phyloP scores from a whole-genome alignment of 1,284 basidiomycete species.

The Boletus mariae region DNA sequence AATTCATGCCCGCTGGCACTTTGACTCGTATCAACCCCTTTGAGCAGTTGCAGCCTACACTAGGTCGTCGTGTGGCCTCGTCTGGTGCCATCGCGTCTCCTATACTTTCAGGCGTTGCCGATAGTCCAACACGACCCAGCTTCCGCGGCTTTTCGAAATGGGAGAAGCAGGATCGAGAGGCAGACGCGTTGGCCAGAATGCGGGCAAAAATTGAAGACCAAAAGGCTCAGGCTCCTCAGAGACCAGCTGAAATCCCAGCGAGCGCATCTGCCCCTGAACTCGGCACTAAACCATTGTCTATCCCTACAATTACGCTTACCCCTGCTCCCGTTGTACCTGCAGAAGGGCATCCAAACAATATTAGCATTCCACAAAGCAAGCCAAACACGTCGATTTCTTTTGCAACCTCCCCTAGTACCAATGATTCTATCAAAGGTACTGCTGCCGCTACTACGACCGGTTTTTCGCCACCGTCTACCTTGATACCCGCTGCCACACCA shows the following conservation, averaged over 20 bases:
- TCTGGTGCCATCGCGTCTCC: conserved; percentile 25
- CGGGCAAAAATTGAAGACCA: conserved; percentile 47
- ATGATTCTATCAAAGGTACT: conserved; percentile 11
- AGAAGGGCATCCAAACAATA: conserved; percentile 5
- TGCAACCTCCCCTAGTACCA: conserved; percentile 8
- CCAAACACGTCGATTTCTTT: conserved; percentile 11
- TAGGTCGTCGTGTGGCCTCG: conserved; percentile 40
- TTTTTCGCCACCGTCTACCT: conserved; percentile 13
- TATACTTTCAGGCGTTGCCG: conserved; percentile 37
- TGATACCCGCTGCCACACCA: conserved; percentile 7
- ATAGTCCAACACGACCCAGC: conserved; percentile 50
- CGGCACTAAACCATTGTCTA: conserved; percentile 15
- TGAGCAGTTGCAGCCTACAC: conserved; percentile 29
- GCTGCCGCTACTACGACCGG: conserved; percentile 11
- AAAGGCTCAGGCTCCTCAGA: conserved; percentile 28
- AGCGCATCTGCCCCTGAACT: conserved; percentile 27
- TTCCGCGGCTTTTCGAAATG: conserved; percentile 65
- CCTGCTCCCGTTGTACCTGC: conserved; percentile 17
- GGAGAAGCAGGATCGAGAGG: conserved; percentile 80
- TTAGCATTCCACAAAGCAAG: conserved; percentile 13
- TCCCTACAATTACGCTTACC: conserved; percentile 32
- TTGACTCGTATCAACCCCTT: conserved; percentile 40
- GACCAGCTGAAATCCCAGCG: conserved; percentile 11
- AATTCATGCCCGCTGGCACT: conserved; percentile 43
- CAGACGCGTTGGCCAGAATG: conserved; percentile 67